Evolutionary conservation across 192 early-diverging fungal genomes (phyloP).

Genomic region (Entomortierella parvispora): DNA sequence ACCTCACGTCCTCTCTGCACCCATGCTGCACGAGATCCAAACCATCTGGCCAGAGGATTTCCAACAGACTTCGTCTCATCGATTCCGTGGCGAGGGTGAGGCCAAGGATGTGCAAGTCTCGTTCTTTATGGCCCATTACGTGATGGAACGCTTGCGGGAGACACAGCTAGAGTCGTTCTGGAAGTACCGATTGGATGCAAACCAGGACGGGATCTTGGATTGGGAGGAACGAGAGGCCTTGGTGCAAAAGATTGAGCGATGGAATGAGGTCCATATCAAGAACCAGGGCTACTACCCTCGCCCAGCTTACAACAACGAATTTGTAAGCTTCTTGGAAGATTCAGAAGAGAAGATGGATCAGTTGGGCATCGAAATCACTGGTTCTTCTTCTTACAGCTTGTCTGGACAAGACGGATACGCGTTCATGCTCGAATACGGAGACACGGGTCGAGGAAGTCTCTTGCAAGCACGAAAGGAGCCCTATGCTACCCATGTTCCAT

Average conservation of each 20-base stretch:
- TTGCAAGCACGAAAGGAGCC: not conserved
- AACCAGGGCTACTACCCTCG: not conserved
- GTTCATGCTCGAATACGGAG: slow-evolving; percentile 5
- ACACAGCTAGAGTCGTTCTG: slow-evolving; percentile 49
- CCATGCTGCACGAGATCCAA: slow-evolving; percentile 45
- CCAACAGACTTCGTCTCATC: slow-evolving; percentile 40
- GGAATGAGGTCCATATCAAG: not conserved
- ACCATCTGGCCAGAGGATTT: slow-evolving; percentile 50
- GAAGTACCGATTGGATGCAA: slow-evolving; percentile 37
- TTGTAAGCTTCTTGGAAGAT: slow-evolving; percentile 7
- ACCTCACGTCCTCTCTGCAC: slow-evolving; percentile 32
- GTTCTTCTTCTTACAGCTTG: slow-evolving; percentile 11
- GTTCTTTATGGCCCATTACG: slow-evolving; percentile 53
- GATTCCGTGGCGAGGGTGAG: slow-evolving; percentile 45
- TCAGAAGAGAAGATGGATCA: slow-evolving; percentile 1
- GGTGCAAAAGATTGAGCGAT: slow-evolving; percentile 13
- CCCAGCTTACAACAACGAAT: not conserved
- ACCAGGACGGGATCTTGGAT: slow-evolving; percentile 36
- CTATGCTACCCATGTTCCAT: not conserved
- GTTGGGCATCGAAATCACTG: not conserved
- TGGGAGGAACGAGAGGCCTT: slow-evolving; percentile 44
- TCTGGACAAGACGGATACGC: slow-evolving; percentile 46
- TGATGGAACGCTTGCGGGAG: slow-evolving; percentile 53
- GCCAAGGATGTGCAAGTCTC: slow-evolving; percentile 36
- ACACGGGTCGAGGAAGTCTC: not conserved